A percentile compares a stretch with the other conserved stretches of the same genome.
Conservation (phyloP, 2,329 filamentous ascomycete genomes). For the Plectosphaerella sp. region DNA sequence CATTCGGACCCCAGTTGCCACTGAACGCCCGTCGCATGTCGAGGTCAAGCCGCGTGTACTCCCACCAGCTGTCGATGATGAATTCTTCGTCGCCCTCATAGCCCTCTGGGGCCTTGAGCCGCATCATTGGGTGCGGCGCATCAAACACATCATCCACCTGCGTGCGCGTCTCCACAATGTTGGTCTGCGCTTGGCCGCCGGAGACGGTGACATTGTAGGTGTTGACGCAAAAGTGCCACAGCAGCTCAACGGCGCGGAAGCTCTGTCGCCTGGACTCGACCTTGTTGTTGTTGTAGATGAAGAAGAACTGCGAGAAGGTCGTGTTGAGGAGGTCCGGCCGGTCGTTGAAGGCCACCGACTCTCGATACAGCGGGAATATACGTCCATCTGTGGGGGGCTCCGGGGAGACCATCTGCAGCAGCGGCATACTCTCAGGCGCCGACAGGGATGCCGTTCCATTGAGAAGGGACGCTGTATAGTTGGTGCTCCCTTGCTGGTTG, state of each 20-base stretch:
- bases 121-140: too few relatives aligned
- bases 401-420: neutral
- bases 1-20: too few relatives aligned
- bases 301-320: slow-evolving; percentile 6
- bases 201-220: slow-evolving; percentile 7
- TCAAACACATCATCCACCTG: neutral
- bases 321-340: neutral
- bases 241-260: slow-evolving; percentile 7
- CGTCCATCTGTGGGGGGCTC: neutral
- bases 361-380: neutral
- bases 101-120: too few relatives aligned
- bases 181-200: neutral
- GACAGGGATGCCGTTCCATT: neutral
- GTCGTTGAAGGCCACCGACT: neutral
- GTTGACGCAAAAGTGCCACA: slow-evolving; percentile 11
- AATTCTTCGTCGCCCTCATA: too few relatives aligned
- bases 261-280: neutral
- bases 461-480: neutral
- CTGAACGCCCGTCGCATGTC: too few relatives aligned
- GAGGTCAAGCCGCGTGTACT: too few relatives aligned
- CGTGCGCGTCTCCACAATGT: neutral
- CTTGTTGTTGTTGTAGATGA: neutral
- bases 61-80: too few relatives aligned
- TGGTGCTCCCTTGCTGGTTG: too few relatives aligned
- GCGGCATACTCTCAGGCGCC: neutral